Base-by-base conservation (phyloP, 768 basidiomycete genomes). In the Tulasnella sp. region DNA sequence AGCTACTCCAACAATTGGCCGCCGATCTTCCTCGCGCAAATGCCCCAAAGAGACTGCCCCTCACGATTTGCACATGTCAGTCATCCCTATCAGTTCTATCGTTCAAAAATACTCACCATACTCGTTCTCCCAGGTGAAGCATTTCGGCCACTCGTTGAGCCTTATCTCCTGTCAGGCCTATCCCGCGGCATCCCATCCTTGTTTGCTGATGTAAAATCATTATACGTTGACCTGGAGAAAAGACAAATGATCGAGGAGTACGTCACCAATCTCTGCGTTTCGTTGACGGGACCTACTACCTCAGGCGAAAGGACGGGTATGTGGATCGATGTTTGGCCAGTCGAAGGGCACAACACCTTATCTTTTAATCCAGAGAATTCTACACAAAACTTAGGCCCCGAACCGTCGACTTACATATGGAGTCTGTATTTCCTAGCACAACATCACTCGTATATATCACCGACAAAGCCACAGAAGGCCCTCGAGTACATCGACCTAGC, bases 381-480 rank as follows among this genome's bases (percentile, higher is more conserved):
- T 24, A 12, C 24, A 22, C 25, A 21, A 27, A 2, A 44, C 15
- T 31, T 31, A 30, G 46, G 52, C 46, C 19, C 48, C 42, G 82
- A 85, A 45, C 73, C 79, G 0, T 83, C 90, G 3, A 83, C 81
- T 15, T 87, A 94, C 65, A 78, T 98, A 10, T 99, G 96, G 96
- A 84, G 87, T 9, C 80, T 97, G 41, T 98, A 94, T 73, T 96
- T 87, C 76, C 83, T 98, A 51, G 84, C 92, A 0, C 90, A 94
- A 65, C 92, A 93, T 68, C 77, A 89, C 66, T 86, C 88, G 0
- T 24, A 59, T 46, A 34, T 59, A 12, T 59, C 57, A 49, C 46
- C 57, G 22, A 80, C 78, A 62, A 65, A 48, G 61, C 72, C 59
- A 64, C 70, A 17, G 72, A 75, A 25, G 66, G 80, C 92, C 0